Percentiles rank a stretch among this genome's conserved stretches.
These are phyloP conservation scores for Candida silvicultrix DNA, from an alignment of 805 yeast species.

Conservation along the genomic window DNA sequence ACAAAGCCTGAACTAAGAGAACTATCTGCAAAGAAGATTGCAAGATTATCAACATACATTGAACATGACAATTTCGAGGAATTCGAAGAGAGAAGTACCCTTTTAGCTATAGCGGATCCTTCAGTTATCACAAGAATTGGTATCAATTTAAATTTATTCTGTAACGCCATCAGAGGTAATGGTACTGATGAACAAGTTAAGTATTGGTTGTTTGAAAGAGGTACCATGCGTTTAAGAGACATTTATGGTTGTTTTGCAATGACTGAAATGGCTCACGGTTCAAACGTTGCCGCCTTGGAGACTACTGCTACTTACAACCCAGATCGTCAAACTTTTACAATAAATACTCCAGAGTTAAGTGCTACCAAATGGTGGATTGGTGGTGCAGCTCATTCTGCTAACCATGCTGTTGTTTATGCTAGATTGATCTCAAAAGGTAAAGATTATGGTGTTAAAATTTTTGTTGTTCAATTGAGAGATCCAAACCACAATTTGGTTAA, in stretches of 20 bases:
- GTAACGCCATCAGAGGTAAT: conserved; percentile 76
- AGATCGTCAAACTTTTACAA: conserved; percentile 57
- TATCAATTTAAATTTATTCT: conserved; percentile 81
- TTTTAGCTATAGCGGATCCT: conserved; percentile 68
- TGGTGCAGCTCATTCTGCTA: conserved; percentile 93
- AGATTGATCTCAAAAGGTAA: conserved; percentile 72
- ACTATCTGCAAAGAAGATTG: conserved; percentile 53
- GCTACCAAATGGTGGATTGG: conserved; percentile 99
- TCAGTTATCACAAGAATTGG: conserved; percentile 78
- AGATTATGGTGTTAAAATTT: conserved; percentile 92
- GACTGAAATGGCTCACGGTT: conserved; percentile 92
- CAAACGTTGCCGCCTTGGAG: conserved; percentile 87
- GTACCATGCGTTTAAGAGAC: conserved; percentile 51
- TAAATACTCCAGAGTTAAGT: conserved; percentile 83
- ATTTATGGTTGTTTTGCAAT: conserved; percentile 67
- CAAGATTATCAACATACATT: conserved; percentile 53
- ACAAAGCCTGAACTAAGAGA: conserved; percentile 53
- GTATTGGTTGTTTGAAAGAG: conserved; percentile 75
- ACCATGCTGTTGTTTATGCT: conserved; percentile 79
- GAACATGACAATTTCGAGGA: conserved; percentile 33
- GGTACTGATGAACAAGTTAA: conserved; percentile 81
- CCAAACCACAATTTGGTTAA: conserved; percentile 63
- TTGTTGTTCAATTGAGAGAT: conserved; percentile 89
- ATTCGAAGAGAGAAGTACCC: conserved; percentile 53
- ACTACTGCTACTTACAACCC: conserved; percentile 77